phyloP scores from a whole-genome alignment of 768 basidiomycete genomes.

The Lyophyllum semitale region DNA sequence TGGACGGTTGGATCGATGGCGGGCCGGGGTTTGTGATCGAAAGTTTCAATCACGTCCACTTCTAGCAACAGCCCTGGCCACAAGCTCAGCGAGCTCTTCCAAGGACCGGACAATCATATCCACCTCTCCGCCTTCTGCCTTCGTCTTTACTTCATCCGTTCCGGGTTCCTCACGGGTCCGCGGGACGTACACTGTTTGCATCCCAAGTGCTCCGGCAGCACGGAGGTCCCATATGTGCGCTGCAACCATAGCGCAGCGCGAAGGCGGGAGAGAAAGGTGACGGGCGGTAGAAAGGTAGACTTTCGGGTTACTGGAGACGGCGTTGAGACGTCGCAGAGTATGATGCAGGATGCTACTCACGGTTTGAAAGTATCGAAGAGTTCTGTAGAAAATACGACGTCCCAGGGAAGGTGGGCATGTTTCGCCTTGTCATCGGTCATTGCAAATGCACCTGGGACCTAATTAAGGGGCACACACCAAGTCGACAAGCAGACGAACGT shows the following conservation, averaged over 20 bases:
- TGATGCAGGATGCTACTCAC: constrained; percentile 34
- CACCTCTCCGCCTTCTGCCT: constrained; percentile 57
- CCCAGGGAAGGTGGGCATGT: constrained; percentile 63
- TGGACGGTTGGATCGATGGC: too few relatives aligned
- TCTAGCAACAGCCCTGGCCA: neutral
- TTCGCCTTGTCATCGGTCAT: constrained; percentile 48
- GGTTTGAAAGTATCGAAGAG: constrained; percentile 67
- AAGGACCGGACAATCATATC: constrained; percentile 59
- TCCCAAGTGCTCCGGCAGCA: constrained; percentile 51
- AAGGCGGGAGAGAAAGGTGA: constrained; percentile 50
- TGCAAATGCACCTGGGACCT: neutral
- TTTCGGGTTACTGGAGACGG: constrained; percentile 43
- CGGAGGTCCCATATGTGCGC: constrained; percentile 60
- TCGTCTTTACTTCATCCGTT: constrained; percentile 35
- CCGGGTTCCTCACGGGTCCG: constrained; percentile 39
- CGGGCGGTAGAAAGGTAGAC: constrained; percentile 51
- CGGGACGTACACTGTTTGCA: constrained; percentile 61
- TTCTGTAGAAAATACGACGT: constrained; percentile 60
- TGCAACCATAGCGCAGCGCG: constrained; percentile 64
- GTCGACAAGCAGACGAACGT: constrained; percentile 58
- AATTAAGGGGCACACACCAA: constrained; percentile 43
- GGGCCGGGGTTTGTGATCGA: too few relatives aligned
- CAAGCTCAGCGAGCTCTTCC: constrained; percentile 43
- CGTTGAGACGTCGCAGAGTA: neutral
- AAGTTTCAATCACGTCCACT: neutral